A percentile compares a stretch with the other conserved stretches of the same genome.
Conservation (phyloP, 1,284 basidiomycete genomes). For the Ganoderma meredithae region DNA sequence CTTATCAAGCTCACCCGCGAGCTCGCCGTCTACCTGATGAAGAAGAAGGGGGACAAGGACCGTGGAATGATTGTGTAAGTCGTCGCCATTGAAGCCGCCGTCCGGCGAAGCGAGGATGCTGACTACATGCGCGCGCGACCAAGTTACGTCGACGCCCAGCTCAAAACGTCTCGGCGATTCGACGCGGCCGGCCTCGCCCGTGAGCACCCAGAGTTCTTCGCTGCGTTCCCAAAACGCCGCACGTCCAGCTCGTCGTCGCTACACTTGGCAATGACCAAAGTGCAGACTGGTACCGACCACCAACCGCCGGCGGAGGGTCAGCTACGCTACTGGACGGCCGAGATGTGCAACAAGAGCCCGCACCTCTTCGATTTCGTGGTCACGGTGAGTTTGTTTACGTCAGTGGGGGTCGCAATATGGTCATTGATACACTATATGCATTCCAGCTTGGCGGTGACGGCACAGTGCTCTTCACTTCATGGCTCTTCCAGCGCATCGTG, state of each 20-base stretch:
- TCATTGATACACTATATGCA: slow-evolving; percentile 1
- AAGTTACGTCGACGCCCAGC: slow-evolving; percentile 95
- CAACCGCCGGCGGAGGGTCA: slow-evolving; percentile 73
- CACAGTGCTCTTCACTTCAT: slow-evolving; percentile 98
- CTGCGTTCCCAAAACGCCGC: slow-evolving; percentile 77
- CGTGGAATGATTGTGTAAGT: slow-evolving; percentile 83
- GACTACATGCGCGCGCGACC: slow-evolving; percentile 1
- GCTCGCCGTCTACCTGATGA: slow-evolving; percentile 95
- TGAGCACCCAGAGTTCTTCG: slow-evolving; percentile 90
- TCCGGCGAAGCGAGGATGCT: slow-evolving; percentile 5
- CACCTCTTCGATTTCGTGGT: slow-evolving; percentile 99
- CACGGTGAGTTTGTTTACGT: slow-evolving; percentile 68
- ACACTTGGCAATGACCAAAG: slow-evolving; percentile 55
- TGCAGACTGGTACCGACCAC: slow-evolving; percentile 24
- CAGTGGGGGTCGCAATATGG: neutral
- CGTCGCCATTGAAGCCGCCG: slow-evolving; percentile 22
- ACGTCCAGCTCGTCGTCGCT: slow-evolving; percentile 72
- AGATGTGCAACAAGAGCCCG: slow-evolving; percentile 92
- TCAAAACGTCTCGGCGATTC: slow-evolving; percentile 92
- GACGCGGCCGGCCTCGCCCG: slow-evolving; percentile 89
- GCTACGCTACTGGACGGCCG: slow-evolving; percentile 95
- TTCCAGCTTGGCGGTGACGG: slow-evolving; percentile 94
- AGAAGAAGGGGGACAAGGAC: slow-evolving; percentile 66
- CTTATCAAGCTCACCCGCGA: slow-evolving; percentile 95
- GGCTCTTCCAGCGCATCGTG: slow-evolving; percentile 98